These are phyloP conservation scores for Hymenotorrendiella dingleyae DNA, from an alignment of 2,329 filamentous ascomycete genomes.

Conservation along the genomic window DNA sequence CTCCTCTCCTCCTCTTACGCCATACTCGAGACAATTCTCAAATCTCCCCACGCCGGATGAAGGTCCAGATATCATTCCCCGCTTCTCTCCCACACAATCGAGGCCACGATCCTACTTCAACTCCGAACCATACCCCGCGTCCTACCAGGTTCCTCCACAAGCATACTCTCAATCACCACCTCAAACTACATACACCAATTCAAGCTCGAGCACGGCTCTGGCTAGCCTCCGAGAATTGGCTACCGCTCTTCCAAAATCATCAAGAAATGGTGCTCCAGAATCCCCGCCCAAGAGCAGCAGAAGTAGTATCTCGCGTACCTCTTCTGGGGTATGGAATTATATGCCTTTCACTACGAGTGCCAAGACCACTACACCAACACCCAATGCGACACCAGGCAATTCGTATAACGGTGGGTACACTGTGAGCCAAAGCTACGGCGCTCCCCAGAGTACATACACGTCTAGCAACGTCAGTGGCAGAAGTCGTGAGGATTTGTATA, in stretches of 20 bases:
- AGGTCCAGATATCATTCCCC: slow-evolving; percentile 58
- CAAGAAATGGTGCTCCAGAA: slow-evolving; percentile 9
- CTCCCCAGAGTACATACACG: background rate
- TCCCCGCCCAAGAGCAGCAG: slow-evolving; percentile 14
- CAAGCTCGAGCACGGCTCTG: slow-evolving; percentile 22
- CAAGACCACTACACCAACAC: slow-evolving; percentile 20
- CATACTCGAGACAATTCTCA: slow-evolving; percentile 19
- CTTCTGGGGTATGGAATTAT: slow-evolving; percentile 26
- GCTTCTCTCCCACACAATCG: slow-evolving; percentile 56
- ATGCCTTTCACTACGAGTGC: slow-evolving; percentile 24
- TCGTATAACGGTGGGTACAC: slow-evolving; percentile 17
- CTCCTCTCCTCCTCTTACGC: slow-evolving; percentile 30
- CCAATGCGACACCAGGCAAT: slow-evolving; percentile 21
- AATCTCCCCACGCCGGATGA: slow-evolving; percentile 39
- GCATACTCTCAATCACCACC: slow-evolving; percentile 6
- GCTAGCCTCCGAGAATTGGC: slow-evolving; percentile 25
- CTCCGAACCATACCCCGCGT: slow-evolving; percentile 36
- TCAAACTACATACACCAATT: slow-evolving; percentile 1
- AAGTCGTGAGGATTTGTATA: slow-evolving; percentile 22
- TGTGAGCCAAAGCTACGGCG: slow-evolving; percentile 15
- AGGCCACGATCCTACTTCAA: slow-evolving; percentile 51
- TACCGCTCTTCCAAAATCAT: slow-evolving; percentile 21
- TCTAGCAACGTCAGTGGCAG: slow-evolving; percentile 6
- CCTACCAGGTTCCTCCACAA: slow-evolving; percentile 34
- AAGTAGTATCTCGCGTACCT: slow-evolving; percentile 18